Percentiles rank a stretch among this genome's conserved stretches.
phyloP scores from a whole-genome alignment of 2,329 filamentous ascomycete species.

The Fusarium lateritium region DNA sequence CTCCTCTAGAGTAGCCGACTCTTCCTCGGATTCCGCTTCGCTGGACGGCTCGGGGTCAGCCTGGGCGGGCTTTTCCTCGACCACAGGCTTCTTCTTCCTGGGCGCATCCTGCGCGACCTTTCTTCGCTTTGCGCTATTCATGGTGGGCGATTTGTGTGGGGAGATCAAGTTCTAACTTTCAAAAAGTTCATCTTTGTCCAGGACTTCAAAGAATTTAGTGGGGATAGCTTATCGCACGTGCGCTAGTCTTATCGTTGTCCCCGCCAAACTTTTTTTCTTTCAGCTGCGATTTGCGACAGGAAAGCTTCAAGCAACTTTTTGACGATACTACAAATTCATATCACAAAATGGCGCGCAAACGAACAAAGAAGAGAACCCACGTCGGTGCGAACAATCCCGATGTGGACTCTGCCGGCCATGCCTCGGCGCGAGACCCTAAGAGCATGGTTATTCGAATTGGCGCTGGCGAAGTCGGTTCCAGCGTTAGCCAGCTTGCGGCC shows the following conservation, averaged over 20 bases:
- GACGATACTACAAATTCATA: slow-evolving; percentile 26
- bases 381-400: slow-evolving; percentile 75
- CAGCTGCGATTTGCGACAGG: slow-evolving; percentile 45
- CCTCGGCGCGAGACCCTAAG: slow-evolving; percentile 82
- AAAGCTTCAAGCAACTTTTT: slow-evolving; percentile 22
- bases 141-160: slow-evolving; percentile 42
- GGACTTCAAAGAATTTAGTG: slow-evolving; percentile 52
- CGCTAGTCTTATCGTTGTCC: slow-evolving; percentile 53
- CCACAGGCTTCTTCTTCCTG: slow-evolving; percentile 38
- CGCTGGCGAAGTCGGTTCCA: slow-evolving; percentile 91
- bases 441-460: slow-evolving; percentile 99
- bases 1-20: slow-evolving; percentile 55
- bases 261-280: slow-evolving; percentile 56
- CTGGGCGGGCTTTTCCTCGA: slow-evolving; percentile 25
- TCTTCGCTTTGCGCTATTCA: slow-evolving; percentile 59
- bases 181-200: slow-evolving; percentile 16
- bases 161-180: background rate
- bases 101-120: slow-evolving; percentile 56
- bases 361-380: slow-evolving; percentile 93
- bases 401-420: slow-evolving; percentile 70
- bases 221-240: slow-evolving; percentile 51
- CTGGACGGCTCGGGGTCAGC: slow-evolving; percentile 38
- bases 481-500: slow-evolving; percentile 89
- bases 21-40: slow-evolving; percentile 49
- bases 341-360: slow-evolving; percentile 79